A percentile compares a stretch with the other conserved stretches of the same genome.
These are phyloP conservation scores for Lecanosticta acicola DNA, from an alignment of 2,329 filamentous ascomycete species.

Conservation along the genomic window DNA sequence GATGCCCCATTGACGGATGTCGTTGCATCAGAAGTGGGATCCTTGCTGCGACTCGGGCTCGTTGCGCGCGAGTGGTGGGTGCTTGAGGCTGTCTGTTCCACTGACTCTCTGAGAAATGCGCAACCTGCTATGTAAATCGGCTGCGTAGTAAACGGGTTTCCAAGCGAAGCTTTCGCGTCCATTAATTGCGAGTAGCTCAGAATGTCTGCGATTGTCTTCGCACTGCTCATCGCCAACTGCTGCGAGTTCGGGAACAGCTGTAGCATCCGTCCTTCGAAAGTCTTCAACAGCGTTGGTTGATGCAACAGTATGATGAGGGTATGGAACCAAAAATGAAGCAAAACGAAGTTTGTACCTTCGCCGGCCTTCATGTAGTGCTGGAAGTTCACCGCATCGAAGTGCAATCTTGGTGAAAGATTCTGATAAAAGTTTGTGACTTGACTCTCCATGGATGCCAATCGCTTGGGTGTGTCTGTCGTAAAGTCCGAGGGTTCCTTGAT, in stretches of 20 bases:
- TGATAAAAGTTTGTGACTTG: slow-evolving; percentile 72
- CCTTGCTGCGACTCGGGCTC: slow-evolving; percentile 39
- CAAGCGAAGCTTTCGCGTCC: slow-evolving; percentile 77
- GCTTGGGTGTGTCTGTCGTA: slow-evolving; percentile 65
- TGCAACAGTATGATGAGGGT: slow-evolving; percentile 79
- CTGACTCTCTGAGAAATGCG: slow-evolving; percentile 79
- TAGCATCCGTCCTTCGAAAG: slow-evolving; percentile 63
- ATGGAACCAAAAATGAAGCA: slow-evolving; percentile 86
- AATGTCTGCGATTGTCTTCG: slow-evolving; percentile 87
- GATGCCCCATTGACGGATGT: slow-evolving; percentile 10
- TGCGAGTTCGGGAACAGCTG: slow-evolving; percentile 74
- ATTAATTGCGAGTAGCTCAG: slow-evolving; percentile 79
- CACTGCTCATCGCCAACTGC: slow-evolving; percentile 77
- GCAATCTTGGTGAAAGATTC: slow-evolving; percentile 64
- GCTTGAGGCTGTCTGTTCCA: slow-evolving; percentile 59
- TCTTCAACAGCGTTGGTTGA: slow-evolving; percentile 74
- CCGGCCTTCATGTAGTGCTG: slow-evolving; percentile 74
- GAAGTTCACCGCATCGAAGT: slow-evolving; percentile 83
- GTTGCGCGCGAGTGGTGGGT: slow-evolving; percentile 48
- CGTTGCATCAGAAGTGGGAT: slow-evolving; percentile 9
- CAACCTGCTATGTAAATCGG: slow-evolving; percentile 89
- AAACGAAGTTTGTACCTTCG: slow-evolving; percentile 79
- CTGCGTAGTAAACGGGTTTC: slow-evolving; percentile 81
- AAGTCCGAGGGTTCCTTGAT: slow-evolving; percentile 69
- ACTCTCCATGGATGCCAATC: slow-evolving; percentile 70